A percentile compares a stretch with the other conserved stretches of the same genome.
Evolutionary conservation across 192 early-diverging fungal species (phyloP).

Genomic region (Geranomyces michiganensis): DNA sequence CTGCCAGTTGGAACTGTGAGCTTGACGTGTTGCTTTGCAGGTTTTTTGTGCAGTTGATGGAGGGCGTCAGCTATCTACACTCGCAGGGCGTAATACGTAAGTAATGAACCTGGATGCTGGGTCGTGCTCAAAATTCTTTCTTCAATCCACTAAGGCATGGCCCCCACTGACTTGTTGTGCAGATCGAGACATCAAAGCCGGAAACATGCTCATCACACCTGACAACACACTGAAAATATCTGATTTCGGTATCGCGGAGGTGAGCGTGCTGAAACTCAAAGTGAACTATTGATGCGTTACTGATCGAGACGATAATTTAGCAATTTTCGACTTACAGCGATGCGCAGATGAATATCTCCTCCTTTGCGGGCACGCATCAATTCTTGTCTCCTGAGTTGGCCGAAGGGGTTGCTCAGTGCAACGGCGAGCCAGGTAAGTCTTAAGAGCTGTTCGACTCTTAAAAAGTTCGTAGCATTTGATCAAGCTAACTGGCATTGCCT

Average conservation of each 20-base stretch:
- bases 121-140: neutral
- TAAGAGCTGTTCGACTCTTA: no score
- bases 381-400: conserved; percentile 60
- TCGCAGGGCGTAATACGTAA: conserved; percentile 54
- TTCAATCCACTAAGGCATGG: neutral
- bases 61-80: conserved; percentile 57
- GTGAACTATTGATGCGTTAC: neutral
- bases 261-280: conserved; percentile 1
- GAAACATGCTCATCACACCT: conserved; percentile 56
- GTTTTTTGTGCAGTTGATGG: conserved; percentile 59
- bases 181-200: conserved; percentile 65
- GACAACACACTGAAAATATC: conserved; percentile 59
- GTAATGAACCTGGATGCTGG: conserved; percentile 3
- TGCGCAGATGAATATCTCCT: conserved; percentile 37
- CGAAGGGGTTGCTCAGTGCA: conserved; percentile 35
- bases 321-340: conserved; percentile 50
- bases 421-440: conserved; percentile 47
- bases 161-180: conserved; percentile 6
- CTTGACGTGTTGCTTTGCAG: conserved; percentile 15
- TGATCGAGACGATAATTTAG: conserved; percentile 20
- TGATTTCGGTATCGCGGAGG: conserved; percentile 64
- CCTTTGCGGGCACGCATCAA: conserved; percentile 64
- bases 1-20: neutral
- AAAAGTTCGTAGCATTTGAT: no score
- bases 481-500: neutral